A percentile compares a stretch with the other conserved stretches of the same genome.
phyloP scores from a whole-genome alignment of 371 early-diverging fungal species.

The Syncephalis fuscata region DNA sequence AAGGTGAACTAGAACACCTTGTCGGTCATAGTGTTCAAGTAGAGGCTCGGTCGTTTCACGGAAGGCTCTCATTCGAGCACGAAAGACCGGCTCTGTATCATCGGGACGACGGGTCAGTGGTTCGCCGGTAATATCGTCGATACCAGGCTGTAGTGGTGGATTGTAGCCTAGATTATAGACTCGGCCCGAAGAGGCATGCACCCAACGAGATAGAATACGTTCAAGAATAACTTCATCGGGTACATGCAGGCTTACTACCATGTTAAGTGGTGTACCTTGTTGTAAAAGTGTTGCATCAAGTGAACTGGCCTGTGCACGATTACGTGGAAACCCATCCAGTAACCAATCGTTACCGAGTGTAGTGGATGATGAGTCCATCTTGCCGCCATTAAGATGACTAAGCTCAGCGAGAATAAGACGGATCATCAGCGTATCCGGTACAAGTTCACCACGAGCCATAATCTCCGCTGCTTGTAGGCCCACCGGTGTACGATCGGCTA shows the following conservation, averaged over 20 bases:
- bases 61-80: constrained; percentile 59
- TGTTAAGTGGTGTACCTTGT: constrained; percentile 44
- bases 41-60: constrained; percentile 56
- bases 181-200: constrained; percentile 83
- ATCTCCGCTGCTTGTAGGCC: constrained; percentile 43
- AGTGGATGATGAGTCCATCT: too few relatives aligned
- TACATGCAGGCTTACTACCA: constrained; percentile 80
- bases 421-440: constrained; percentile 65
- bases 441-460: constrained; percentile 46
- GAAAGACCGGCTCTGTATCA: constrained; percentile 80
- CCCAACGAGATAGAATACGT: constrained; percentile 86
- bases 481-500: constrained; percentile 40
- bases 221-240: constrained; percentile 80
- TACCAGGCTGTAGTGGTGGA: constrained; percentile 70
- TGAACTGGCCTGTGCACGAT: constrained; percentile 64
- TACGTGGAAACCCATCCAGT: constrained; percentile 96
- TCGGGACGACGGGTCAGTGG: constrained; percentile 77
- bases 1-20: constrained; percentile 42
- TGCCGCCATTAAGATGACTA: constrained; percentile 15
- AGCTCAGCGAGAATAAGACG: constrained; percentile 57
- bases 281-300: constrained; percentile 45
- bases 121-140: constrained; percentile 88
- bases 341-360: constrained; percentile 42
- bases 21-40: constrained; percentile 51
- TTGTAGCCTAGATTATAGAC: constrained; percentile 88